Evolutionary conservation across 2,329 filamentous ascomycete species (phyloP).

Genomic region (Trichoderma arundinaceum): DNA sequence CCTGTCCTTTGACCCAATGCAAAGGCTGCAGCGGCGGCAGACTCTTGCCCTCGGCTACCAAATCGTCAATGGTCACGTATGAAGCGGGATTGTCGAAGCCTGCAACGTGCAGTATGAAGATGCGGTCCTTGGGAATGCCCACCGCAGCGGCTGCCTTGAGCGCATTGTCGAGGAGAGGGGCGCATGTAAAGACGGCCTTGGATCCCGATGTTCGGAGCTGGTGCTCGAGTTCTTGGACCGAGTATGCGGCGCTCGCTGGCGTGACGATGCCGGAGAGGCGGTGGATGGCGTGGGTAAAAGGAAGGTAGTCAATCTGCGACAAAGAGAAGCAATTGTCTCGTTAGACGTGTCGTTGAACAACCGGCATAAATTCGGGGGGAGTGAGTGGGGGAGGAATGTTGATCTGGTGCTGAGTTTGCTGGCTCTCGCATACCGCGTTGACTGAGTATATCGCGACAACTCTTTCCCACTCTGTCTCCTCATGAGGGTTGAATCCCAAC

Average conservation of each 20-base stretch:
- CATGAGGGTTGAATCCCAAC: slow-evolving; percentile 71
- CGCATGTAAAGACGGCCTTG: slow-evolving; percentile 73
- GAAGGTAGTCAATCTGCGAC: slow-evolving; percentile 72
- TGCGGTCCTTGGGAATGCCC: slow-evolving; percentile 65
- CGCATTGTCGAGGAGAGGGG: slow-evolving; percentile 67
- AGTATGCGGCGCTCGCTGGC: slow-evolving; percentile 78
- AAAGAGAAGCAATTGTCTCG: neutral
- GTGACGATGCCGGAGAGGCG: slow-evolving; percentile 75
- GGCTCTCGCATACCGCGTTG: slow-evolving; percentile 67
- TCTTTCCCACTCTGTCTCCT: slow-evolving; percentile 81
- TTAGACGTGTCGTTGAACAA: neutral
- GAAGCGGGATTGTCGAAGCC: slow-evolving; percentile 56
- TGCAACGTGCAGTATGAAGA: slow-evolving; percentile 74
- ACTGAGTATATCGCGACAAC: slow-evolving; percentile 77
- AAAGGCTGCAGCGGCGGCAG: slow-evolving; percentile 60
- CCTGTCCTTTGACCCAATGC: slow-evolving; percentile 68
- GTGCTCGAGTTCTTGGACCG: slow-evolving; percentile 70
- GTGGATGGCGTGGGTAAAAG: slow-evolving; percentile 75
- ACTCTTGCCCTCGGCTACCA: slow-evolving; percentile 65
- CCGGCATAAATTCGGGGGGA: neutral
- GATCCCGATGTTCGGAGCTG: slow-evolving; percentile 73
- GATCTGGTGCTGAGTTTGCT: neutral
- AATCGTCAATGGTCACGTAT: slow-evolving; percentile 69
- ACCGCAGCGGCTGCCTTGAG: slow-evolving; percentile 67
- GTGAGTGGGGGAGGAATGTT: neutral